Percentiles rank a stretch among this genome's conserved stretches.
phyloP scores from a whole-genome alignment of 2,329 filamentous ascomycete species.

The Lasiodiplodia sp. region DNA sequence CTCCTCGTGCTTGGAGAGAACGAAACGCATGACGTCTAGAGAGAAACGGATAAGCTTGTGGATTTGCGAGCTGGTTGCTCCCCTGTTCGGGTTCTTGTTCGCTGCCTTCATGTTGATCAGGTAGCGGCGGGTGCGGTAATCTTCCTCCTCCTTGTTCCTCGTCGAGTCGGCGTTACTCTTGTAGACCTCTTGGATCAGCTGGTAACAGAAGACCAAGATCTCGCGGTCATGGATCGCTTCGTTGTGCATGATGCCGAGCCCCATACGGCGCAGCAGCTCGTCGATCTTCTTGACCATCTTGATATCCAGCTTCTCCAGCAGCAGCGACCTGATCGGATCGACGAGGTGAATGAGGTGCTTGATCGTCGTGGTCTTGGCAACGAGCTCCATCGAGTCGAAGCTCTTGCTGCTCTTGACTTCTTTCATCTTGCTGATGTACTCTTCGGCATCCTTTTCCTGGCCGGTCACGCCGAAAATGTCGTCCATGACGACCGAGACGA shows the following conservation, averaged over 20 bases:
- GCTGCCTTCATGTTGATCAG: conserved; percentile 78
- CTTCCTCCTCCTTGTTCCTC: conserved; percentile 36
- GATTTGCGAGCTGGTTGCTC: conserved; percentile 77
- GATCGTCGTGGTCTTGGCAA: conserved; percentile 83
- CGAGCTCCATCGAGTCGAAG: conserved; percentile 94
- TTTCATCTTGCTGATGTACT: conserved; percentile 94
- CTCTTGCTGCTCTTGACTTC: conserved; percentile 98
- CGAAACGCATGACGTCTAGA: conserved; percentile 82
- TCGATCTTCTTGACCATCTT: conserved; percentile 90
- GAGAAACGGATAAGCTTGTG: conserved; percentile 91
- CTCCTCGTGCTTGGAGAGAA: conserved; percentile 85
- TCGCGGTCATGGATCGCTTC: conserved; percentile 78
- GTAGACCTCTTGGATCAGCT: conserved; percentile 89
- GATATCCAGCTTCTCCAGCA: conserved; percentile 84
- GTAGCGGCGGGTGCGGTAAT: conserved; percentile 69
- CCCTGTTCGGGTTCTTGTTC: conserved; percentile 75
- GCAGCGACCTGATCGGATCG: conserved; percentile 76
- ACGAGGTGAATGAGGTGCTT: conserved; percentile 76
- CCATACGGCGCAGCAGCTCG: conserved; percentile 82
- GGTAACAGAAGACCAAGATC: conserved; percentile 92
- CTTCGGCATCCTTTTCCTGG: conserved; percentile 96
- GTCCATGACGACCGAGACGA: conserved; percentile 91
- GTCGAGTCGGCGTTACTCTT: conserved; percentile 59
- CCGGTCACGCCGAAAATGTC: conserved; percentile 93
- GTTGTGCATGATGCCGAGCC: conserved; percentile 83